Conservation (phyloP, 148 eudicot species). For the Rhododendron vialii region DNA sequence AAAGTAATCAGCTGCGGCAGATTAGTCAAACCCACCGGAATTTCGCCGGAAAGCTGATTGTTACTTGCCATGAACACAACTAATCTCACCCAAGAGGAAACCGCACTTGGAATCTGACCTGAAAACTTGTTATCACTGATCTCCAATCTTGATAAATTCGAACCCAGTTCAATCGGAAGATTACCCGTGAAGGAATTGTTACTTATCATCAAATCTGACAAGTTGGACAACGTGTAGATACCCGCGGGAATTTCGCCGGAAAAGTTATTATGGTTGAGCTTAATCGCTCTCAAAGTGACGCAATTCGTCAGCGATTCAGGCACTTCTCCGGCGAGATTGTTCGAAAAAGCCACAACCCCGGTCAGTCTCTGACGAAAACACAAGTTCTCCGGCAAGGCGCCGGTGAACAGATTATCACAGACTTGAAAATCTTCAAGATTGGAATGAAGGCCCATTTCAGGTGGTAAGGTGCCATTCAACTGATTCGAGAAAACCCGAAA, state of each 20-base stretch:
- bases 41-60: conserved; percentile 41
- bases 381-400: conserved; percentile 49
- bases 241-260: conserved; percentile 53
- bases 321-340: conserved; percentile 43
- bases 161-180: conserved; percentile 35
- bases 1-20: conserved; percentile 22
- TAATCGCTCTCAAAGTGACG: conserved; percentile 18
- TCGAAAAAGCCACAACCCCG: conserved; percentile 46
- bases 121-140: conserved; percentile 49
- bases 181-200: conserved; percentile 46
- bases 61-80: conserved; percentile 42
- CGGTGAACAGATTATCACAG: conserved; percentile 37
- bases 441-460: conserved; percentile 51
- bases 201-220: conserved; percentile 28
- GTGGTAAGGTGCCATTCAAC: conserved; percentile 45
- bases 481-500: conserved; percentile 35
- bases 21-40: conserved; percentile 44
- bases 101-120: conserved; percentile 42
- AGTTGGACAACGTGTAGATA: conserved; percentile 36
- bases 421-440: conserved; percentile 41
- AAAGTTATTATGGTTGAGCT: conserved; percentile 36
- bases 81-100: conserved; percentile 37
- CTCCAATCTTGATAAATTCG: conserved; percentile 43
- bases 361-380: conserved; percentile 28
- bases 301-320: conserved; percentile 49